These are phyloP conservation scores for Escallonia herrerae DNA, from an alignment of 129 eudicot genomes.

Conservation along the genomic window DNA sequence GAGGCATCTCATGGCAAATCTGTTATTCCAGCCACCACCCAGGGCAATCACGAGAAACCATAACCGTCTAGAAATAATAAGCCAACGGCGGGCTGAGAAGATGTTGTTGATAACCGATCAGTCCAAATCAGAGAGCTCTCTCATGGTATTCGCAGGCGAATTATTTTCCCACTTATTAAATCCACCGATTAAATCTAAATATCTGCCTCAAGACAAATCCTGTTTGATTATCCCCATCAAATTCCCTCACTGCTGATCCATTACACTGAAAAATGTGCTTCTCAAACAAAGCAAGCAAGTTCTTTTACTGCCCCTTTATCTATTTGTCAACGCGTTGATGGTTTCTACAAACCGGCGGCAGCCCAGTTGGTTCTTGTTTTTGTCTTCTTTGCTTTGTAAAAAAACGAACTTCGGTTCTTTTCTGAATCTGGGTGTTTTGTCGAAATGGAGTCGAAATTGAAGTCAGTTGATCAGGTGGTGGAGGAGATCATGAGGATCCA, in stretches of 20 bases:
- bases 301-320: too few species aligned
- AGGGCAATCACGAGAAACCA: background rate
- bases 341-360: too few species aligned
- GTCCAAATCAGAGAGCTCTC: conserved; percentile 7
- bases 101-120: conserved; percentile 9
- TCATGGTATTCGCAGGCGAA: background rate
- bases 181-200: too few species aligned
- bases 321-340: too few species aligned
- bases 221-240: background rate
- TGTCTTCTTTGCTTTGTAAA: too few species aligned
- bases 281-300: too few species aligned
- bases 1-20: background rate
- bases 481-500: conserved; percentile 69
- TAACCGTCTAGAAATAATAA: background rate
- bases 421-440: background rate
- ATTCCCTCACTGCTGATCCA: background rate
- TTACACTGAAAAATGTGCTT: background rate
- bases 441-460: conserved; percentile 37
- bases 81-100: background rate
- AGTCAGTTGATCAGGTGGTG: conserved; percentile 60
- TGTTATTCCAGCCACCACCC: background rate
- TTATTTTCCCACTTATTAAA: background rate
- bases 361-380: too few species aligned
- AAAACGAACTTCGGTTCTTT: background rate
- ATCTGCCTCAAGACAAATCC: background rate